Evolutionary conservation across 768 basidiomycete genomes (phyloP), one percentile per base, ranked within the genome.

Genomic region (Crassisporium funariophilum): DNA sequence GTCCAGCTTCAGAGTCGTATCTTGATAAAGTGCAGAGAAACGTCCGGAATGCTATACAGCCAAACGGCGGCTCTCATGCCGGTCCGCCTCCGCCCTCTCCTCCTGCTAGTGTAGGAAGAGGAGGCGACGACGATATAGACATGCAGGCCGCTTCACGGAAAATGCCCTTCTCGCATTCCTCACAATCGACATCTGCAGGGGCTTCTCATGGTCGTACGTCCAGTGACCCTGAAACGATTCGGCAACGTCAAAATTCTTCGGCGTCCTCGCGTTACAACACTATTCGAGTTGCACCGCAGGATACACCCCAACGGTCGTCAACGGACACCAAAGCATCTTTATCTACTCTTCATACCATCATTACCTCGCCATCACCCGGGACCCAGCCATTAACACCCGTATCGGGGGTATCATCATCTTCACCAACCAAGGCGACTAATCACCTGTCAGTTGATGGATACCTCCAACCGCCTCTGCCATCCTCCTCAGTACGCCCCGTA

Each of bases 11-110:
- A 6, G 63, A 63, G 35, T 57, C 70, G 10, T 55, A 71, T 31
- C 45, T 70, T 19, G 67, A 66, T 50, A 66, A 65, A 56, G 55
- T 71, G 7, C 62, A 66, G 19, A 67, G 67, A 16, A 54, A 66
- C 27, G 47, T 73, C 53, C 46, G 64, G 47, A 63, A 65, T 44
- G 61, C 64, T 47, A 61, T 68, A 7, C 57, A 45, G 27, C 35
- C 50, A 31, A 52, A 41, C 17, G 56, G 35, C 11, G 11, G 57
- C 31, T 35, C 43, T 36, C 65, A 64, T 52, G 43, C 65, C 34
- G 82, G 82, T n/a, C 82, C 82, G 7, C 81, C 80, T 0, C 82
- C 81, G 2, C 81, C 83, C 8, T 82, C 52, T 22, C 68, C 66
- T 19, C 68, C 68, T 10, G 67, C 66, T 4, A 70, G 67, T 44